Base-by-base conservation (phyloP, 1,139 yeast species). In the Scheffersomyces illinoinensis region DNA sequence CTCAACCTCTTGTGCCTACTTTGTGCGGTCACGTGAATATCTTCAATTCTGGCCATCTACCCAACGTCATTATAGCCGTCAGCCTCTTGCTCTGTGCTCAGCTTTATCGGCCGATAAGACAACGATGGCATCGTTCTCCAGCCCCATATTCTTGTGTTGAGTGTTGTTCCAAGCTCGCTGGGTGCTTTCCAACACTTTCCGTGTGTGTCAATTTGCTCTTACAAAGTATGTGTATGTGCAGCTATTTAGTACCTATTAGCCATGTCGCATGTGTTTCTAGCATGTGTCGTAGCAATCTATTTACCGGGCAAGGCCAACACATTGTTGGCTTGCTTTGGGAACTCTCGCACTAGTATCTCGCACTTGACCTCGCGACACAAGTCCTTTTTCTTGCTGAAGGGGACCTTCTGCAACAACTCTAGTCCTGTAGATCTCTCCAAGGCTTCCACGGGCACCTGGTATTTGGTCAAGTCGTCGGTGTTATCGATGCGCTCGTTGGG, bases 391-490 rank as follows among this genome's bases (percentile, higher is more conserved):
- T 85, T 83, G 58, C 74, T 73, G 33, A 77, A 77, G 0, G 96
- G 90, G 19, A 91, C 85, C 64, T 87, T 85, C 58, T 88, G 86
- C 70, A 95, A 76, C 61, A 95, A 85, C 64, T 90, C 95, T 61
- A 93, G 79, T 0, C 99, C 99, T 7, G 95, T 81, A 3, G 96
- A 84, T 66, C 91, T 83, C 72, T 95, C 99, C 61, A 95, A 78
- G 0, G 97, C 96, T 63, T 92, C 96, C 0, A 93, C 73, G 0
- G 99, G 98, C 3, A 93, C 97, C 70, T 89, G 90, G 76, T 93
- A 96, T 20, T 82, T 80, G 53, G 85, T 85, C 61, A 96, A 78
- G 10, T 95, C 93, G 0, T 86, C 84, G 23, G 76, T 74, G 71
- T 95, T 95, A 58, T 86, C 80, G 57, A 95, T 93, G 5, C 73